phyloP scores from a whole-genome alignment of 768 basidiomycete species.

The Kwoniella pini region DNA sequence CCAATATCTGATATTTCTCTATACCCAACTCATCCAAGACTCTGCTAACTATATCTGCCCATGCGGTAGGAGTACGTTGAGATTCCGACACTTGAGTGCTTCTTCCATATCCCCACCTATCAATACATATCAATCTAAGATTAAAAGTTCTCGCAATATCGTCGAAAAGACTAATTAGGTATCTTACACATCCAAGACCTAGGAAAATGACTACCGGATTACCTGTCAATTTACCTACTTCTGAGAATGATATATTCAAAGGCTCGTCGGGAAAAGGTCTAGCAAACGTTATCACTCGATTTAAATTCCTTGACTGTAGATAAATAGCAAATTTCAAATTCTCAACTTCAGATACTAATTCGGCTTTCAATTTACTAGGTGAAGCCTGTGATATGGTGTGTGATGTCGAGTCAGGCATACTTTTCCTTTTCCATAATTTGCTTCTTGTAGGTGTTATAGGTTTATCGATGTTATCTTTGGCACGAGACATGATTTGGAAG shows the following conservation, averaged over 20 bases:
- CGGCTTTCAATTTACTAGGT: background rate
- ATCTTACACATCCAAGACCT: slow-evolving; percentile 89
- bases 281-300: slow-evolving; percentile 74
- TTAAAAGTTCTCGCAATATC: slow-evolving; percentile 89
- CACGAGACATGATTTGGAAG: background rate
- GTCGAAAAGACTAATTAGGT: slow-evolving; percentile 92
- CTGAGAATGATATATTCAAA: slow-evolving; percentile 83
- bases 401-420: slow-evolving; percentile 4
- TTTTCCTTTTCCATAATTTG: slow-evolving; percentile 4
- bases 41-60: slow-evolving; percentile 87
- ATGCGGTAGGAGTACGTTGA: slow-evolving; percentile 80
- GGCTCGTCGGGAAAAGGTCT: slow-evolving; percentile 76
- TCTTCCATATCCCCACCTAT: slow-evolving; percentile 90
- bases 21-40: slow-evolving; percentile 79
- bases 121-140: slow-evolving; percentile 87
- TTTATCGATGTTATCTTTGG: too few species aligned
- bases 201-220: slow-evolving; percentile 88
- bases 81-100: slow-evolving; percentile 65
- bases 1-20: slow-evolving; percentile 80
- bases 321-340: slow-evolving; percentile 69
- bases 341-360: slow-evolving; percentile 22
- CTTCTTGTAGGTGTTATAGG: slow-evolving; percentile 8
- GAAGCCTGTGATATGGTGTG: background rate
- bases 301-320: slow-evolving; percentile 80
- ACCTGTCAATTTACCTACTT: slow-evolving; percentile 81